phyloP scores from a whole-genome alignment of 2,329 filamentous ascomycete genomes.

The Stagonosporopsis rhizophila region DNA sequence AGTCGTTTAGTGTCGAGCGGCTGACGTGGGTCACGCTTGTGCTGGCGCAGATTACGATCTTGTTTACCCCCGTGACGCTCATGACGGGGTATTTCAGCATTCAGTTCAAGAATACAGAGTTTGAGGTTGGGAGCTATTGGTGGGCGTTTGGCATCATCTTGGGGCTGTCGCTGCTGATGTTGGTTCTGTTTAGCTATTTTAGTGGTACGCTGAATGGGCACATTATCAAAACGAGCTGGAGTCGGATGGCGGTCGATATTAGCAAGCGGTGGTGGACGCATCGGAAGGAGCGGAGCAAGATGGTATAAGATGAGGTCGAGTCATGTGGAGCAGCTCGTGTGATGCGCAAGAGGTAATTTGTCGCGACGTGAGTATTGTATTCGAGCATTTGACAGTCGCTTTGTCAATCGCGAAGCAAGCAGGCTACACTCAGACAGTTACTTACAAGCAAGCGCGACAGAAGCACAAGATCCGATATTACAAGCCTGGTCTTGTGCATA shows the following conservation, averaged over 20 bases:
- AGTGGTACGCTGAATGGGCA: slow-evolving; percentile 64
- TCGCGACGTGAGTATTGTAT: too few relatives aligned
- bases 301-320: slow-evolving; percentile 2
- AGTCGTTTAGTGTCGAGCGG: slow-evolving; percentile 74
- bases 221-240: slow-evolving; percentile 57
- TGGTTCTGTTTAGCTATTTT: slow-evolving; percentile 65
- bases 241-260: slow-evolving; percentile 37
- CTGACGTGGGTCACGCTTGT: slow-evolving; percentile 75
- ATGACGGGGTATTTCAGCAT: slow-evolving; percentile 79
- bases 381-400: neutral
- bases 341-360: too few relatives aligned
- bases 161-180: slow-evolving; percentile 62
- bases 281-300: slow-evolving; percentile 32
- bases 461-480: neutral
- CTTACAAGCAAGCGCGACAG: neutral
- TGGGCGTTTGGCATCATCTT: slow-evolving; percentile 70
- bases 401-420: too few relatives aligned
- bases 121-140: slow-evolving; percentile 72
- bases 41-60: slow-evolving; percentile 75
- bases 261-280: slow-evolving; percentile 36
- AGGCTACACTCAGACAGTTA: too few relatives aligned
- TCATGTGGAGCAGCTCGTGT: too few relatives aligned
- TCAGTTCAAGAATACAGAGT: slow-evolving; percentile 67
- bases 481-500: neutral
- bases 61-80: slow-evolving; percentile 77